phyloP scores from a whole-genome alignment of 108 stramenopile genomes.

The Fistulifera solaris region DNA sequence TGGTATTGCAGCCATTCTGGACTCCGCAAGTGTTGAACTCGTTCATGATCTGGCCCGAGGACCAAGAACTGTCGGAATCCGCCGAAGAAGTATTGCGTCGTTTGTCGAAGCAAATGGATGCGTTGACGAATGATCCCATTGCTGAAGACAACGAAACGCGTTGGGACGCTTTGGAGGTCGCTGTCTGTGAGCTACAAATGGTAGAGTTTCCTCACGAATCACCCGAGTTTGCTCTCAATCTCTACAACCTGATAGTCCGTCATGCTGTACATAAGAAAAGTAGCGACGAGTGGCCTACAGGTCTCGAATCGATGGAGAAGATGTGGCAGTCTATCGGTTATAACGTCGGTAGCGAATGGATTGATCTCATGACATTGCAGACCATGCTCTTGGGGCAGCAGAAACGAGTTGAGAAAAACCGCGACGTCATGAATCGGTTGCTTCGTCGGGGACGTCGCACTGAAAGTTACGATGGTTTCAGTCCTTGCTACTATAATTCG shows the following conservation, averaged over 20 bases:
- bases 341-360: conserved; percentile 3
- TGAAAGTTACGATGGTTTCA: too few relatives aligned
- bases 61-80: neutral
- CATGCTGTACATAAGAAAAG: conserved; percentile 6
- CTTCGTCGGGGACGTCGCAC: too few relatives aligned
- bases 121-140: neutral
- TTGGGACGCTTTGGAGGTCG: neutral
- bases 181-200: conserved; percentile 5
- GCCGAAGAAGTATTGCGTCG: conserved; percentile 1
- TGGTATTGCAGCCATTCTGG: conserved; percentile 6
- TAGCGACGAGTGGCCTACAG: neutral
- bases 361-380: neutral
- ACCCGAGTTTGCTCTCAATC: conserved; percentile 6
- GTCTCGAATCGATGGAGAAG: neutral
- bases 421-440: too few relatives aligned
- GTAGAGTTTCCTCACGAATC: neutral
- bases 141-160: neutral
- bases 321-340: conserved; percentile 5
- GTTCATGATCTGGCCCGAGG: conserved; percentile 7
- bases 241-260: conserved; percentile 11
- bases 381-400: conserved; percentile 1
- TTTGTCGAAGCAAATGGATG: conserved; percentile 10
- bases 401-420: neutral
- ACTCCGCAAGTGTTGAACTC: conserved; percentile 5
- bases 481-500: too few relatives aligned